These are phyloP conservation scores for Inosperma sp. DNA, from an alignment of 768 basidiomycete genomes.

Conservation along the genomic window DNA sequence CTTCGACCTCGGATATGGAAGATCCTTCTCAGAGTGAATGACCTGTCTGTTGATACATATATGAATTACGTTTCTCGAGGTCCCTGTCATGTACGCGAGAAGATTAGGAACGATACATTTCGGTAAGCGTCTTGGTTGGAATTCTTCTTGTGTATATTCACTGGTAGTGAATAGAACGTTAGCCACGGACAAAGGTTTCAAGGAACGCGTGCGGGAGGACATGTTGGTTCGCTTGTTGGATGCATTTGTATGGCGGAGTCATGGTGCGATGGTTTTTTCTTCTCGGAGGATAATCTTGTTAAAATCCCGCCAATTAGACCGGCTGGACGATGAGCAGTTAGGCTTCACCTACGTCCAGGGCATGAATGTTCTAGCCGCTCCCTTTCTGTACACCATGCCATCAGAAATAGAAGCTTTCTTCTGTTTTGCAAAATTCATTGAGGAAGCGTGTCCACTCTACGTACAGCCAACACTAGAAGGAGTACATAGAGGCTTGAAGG, in stretches of 20 bases:
- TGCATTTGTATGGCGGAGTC: slow-evolving; percentile 95
- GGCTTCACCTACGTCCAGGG: slow-evolving; percentile 98
- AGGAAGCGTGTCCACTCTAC: slow-evolving; percentile 91
- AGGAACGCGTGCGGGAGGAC: slow-evolving; percentile 93
- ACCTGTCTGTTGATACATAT: slow-evolving; percentile 71
- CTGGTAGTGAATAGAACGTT: slow-evolving; percentile 55
- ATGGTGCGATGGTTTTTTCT: slow-evolving; percentile 46
- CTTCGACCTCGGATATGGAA: slow-evolving; percentile 94
- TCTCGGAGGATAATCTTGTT: background rate
- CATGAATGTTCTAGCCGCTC: slow-evolving; percentile 98
- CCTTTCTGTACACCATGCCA: slow-evolving; percentile 96
- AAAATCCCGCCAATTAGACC: slow-evolving; percentile 45
- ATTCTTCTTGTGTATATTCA: background rate
- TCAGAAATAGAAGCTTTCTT: slow-evolving; percentile 98
- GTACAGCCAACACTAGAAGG: slow-evolving; percentile 95
- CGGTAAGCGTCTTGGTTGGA: slow-evolving; percentile 43
- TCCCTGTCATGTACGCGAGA: slow-evolving; percentile 83
- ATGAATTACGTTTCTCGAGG: slow-evolving; percentile 76
- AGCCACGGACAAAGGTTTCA: slow-evolving; percentile 96
- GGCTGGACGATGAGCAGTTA: slow-evolving; percentile 71
- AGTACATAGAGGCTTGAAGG: slow-evolving; percentile 91
- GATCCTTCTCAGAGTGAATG: slow-evolving; percentile 78
- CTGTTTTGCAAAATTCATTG: slow-evolving; percentile 95
- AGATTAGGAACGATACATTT: slow-evolving; percentile 96
- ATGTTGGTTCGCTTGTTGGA: slow-evolving; percentile 96